Percentiles rank a stretch among this genome's conserved stretches.
Evolutionary conservation across 1,284 basidiomycete species (phyloP).

Genomic region (Sporisorium scitamineum): DNA sequence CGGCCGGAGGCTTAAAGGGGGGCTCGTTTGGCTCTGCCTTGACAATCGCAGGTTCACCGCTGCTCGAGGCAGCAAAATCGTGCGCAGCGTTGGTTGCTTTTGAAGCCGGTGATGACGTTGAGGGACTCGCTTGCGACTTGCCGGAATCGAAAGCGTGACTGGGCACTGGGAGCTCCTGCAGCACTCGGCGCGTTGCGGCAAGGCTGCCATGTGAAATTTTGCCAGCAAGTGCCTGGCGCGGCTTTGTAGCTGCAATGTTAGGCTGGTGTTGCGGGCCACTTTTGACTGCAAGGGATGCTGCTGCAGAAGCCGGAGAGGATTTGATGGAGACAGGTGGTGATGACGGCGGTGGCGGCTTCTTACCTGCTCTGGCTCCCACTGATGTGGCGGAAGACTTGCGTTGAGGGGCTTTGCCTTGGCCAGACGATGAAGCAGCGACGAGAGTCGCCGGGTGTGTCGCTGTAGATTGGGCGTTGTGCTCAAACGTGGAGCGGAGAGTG

Average conservation of each 20-base stretch:
- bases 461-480: not conserved
- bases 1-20: not conserved
- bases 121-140: not conserved
- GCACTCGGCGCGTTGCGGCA: slow-evolving; percentile 25
- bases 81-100: not conserved
- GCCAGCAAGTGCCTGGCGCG: not conserved
- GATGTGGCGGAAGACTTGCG: not conserved
- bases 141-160: slow-evolving; percentile 18
- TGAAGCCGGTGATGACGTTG: not conserved
- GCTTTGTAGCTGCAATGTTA: not conserved
- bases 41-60: not conserved
- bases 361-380: slow-evolving; percentile 4
- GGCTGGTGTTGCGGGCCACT: not conserved
- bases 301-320: slow-evolving; percentile 7
- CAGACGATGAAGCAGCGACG: not conserved
- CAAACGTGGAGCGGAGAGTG: not conserved
- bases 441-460: not conserved
- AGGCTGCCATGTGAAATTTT: slow-evolving; percentile 22
- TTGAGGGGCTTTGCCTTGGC: not conserved
- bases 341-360: slow-evolving; percentile 23
- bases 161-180: slow-evolving; percentile 35
- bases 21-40: slow-evolving; percentile 21
- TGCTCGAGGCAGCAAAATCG: not conserved
- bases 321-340: slow-evolving; percentile 12
- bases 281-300: not conserved